Evolutionary conservation across 225 moss, liverwort and hornwort genomes (phyloP), one percentile per base, ranked within the genome.

Genomic region (Sphagnum tenellum): DNA sequence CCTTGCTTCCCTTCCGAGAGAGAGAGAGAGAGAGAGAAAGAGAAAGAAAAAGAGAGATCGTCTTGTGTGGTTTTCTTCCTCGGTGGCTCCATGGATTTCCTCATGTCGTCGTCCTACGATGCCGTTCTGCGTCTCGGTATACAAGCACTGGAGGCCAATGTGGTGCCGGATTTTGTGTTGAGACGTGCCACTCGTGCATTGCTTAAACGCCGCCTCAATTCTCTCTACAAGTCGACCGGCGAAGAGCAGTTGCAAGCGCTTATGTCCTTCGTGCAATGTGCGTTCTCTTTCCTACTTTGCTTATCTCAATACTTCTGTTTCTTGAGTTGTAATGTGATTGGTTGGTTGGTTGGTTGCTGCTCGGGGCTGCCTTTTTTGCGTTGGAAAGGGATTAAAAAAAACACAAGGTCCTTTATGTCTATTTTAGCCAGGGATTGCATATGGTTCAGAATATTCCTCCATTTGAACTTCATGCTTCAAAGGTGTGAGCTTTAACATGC

Each of bases 131-230:
- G 74, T 69, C 45, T 90, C 65, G 78, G 93, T 8, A 74, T 90
- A 60, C 77, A 67, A 14, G 81, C 83, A 54, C 78, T 93, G 67
- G 72, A 89, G 64, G 64, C 65, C 59, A 98, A 93, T 68, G 70
- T 87, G 10, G 55, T 98, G 4, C 90, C 93, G 2, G 93, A 98
- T 60, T 63, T 67, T 55, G 55, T 93, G 13, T 63, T 98, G 74
- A 88, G 96, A 12, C 73, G 71, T 65, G 93, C 81, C 50, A 89
- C 93, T 3, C 73, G 96, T 5, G 74, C 76, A 64, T 79, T 98
- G 2, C 87, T 98, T 62, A 81, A 83, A n/a, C 72, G 74, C 5
- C 87, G 96, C 0, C 73, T 98, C 58, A 75, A 64, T 64, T 88
- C 89, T 69, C 75, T 90, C 50, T 48, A 56, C 8, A 72, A 54